Evolutionary conservation across 306 rosid genomes (phyloP), one percentile per base, ranked within the genome.

Genomic region (Sesbania bispinosa): DNA sequence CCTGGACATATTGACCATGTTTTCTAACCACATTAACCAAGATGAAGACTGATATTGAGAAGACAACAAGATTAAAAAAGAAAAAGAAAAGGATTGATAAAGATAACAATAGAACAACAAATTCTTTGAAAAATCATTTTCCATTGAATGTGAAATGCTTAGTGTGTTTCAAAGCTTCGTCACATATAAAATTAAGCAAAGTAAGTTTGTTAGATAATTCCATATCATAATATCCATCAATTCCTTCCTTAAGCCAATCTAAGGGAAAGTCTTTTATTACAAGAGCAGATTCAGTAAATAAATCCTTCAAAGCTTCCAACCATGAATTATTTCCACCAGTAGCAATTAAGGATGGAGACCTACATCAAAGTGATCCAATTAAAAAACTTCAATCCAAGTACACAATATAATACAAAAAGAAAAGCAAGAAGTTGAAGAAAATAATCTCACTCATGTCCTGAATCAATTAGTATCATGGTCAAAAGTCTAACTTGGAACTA

Each of bases 131-230:
- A 16, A 57, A 2, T 10, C 41, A 42, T 76, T 76, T 67, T 60
- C 33, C 7, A 2, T 3, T 57, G 38, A 50, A n/a, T 24, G 7
- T 24, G 57, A 53, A 15, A 29, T 33, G 46, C 87, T 79, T 66
- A 83, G 84, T 5, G 59, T 24, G 87, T 76, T 48, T 33, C 23
- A 83, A 26, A 65, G 74, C 73, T 79, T 83, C 79, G 15, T 83
- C 87, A 53, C 87, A 83, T 0, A 83, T 71, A 67, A 79, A 79
- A 60, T 71, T 79, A 52, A 83, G 20, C 4, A 83, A 11, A 0
- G n/a, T 39, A 3, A 83, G 87, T 41, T 83, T 83, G 4, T 8
- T 46, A 3, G 78, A 71, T 10, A 76, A 67, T 30, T 62, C 74
- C 67, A 83, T 53, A 3, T 62, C 21, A 64, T 55, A 6, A 15